phyloP scores from a whole-genome alignment of 2,329 filamentous ascomycete species.

The Knoxdaviesia capensis region DNA sequence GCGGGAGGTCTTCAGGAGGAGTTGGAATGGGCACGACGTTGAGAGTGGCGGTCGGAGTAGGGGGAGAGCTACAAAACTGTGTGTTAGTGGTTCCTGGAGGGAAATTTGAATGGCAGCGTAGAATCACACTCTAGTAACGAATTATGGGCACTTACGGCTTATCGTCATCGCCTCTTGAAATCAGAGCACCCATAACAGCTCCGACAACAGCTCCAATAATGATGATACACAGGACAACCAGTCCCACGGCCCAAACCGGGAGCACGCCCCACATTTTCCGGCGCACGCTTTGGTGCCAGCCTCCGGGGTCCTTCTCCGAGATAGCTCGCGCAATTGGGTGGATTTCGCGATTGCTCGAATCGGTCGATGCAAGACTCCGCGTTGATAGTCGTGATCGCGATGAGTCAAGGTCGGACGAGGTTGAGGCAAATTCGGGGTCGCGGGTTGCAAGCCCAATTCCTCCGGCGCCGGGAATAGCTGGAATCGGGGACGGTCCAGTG shows the following conservation, averaged over 20 bases:
- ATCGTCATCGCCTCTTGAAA: slow-evolving; percentile 10
- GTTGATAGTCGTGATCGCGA: slow-evolving; percentile 29
- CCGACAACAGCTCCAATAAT: slow-evolving; percentile 35
- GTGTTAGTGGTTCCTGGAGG: too few relatives aligned
- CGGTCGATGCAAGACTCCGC: slow-evolving; percentile 25
- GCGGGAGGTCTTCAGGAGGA: slow-evolving; percentile 25
- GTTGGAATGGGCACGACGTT: slow-evolving; percentile 1
- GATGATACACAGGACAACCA: slow-evolving; percentile 26
- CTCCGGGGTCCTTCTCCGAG: slow-evolving; percentile 23
- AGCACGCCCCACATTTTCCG: slow-evolving; percentile 37
- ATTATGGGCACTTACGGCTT: too few relatives aligned
- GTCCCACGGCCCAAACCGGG: slow-evolving; percentile 39
- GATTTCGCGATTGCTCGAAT: slow-evolving; percentile 31
- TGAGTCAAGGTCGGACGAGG: slow-evolving; percentile 29
- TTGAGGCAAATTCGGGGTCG: slow-evolving; percentile 41
- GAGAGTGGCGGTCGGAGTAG: too few relatives aligned
- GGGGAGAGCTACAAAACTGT: too few relatives aligned
- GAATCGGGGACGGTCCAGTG: not conserved
- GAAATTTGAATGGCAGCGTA: too few relatives aligned
- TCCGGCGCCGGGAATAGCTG: slow-evolving; percentile 32
- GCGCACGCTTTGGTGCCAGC: slow-evolving; percentile 25
- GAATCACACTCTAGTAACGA: too few relatives aligned
- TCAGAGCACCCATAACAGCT: slow-evolving; percentile 30
- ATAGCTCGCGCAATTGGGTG: slow-evolving; percentile 25
- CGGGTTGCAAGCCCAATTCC: slow-evolving; percentile 39